A percentile compares a stretch with the other conserved stretches of the same genome.
These are phyloP conservation scores for Tylopilus sp. DNA, from an alignment of 1,284 basidiomycete species.

Conservation along the genomic window DNA sequence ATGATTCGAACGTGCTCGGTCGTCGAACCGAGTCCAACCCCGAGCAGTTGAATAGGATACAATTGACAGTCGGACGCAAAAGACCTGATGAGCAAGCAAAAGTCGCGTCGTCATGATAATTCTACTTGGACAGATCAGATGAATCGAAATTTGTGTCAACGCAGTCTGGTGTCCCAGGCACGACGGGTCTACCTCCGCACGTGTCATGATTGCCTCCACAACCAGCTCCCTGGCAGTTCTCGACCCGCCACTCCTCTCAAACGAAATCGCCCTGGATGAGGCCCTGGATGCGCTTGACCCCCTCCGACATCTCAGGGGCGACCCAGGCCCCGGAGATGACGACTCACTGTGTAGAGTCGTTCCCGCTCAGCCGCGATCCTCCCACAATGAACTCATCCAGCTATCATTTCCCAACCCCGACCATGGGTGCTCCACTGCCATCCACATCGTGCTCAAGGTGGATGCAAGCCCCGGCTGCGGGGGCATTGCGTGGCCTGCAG, in stretches of 20 bases:
- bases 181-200: neutral
- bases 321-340: conserved; percentile 26
- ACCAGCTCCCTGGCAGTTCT: conserved; percentile 1
- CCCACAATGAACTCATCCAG: conserved; percentile 45
- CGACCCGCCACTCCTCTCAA: conserved; percentile 11
- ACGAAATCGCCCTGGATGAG: conserved; percentile 48
- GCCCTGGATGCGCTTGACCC: conserved; percentile 56
- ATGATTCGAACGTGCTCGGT: too few relatives aligned
- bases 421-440: conserved; percentile 23
- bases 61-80: too few relatives aligned
- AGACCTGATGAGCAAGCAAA: too few relatives aligned
- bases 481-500: conserved; percentile 89
- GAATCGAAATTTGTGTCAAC: too few relatives aligned
- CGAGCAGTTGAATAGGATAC: too few relatives aligned
- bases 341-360: conserved; percentile 39
- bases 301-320: conserved; percentile 57
- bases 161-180: too few relatives aligned
- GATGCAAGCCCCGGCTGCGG: conserved; percentile 87
- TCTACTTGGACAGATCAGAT: too few relatives aligned
- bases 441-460: conserved; percentile 53
- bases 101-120: too few relatives aligned
- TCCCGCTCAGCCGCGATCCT: conserved; percentile 55
- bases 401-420: conserved; percentile 40
- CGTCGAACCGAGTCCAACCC: too few relatives aligned
- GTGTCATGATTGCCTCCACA: conserved; percentile 8